Base-by-base conservation (phyloP, 805 yeast species). In the Saccharomycopsis sp. region DNA sequence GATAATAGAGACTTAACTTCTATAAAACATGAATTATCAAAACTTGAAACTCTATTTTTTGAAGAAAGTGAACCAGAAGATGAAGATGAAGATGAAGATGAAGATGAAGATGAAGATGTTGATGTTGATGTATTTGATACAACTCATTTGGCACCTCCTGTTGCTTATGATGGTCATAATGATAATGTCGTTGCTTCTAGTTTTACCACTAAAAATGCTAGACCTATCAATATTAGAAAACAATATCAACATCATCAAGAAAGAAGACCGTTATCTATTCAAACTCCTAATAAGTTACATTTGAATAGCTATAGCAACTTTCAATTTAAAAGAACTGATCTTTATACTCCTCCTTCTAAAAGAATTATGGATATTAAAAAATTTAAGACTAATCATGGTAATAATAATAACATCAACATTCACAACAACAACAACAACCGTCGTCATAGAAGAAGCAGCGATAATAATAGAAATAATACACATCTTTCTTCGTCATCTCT, bases 261-360 rank as follows among this genome's bases (percentile, higher is more conserved):
- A 18, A 61, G 80, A 42, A 71, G 74, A 50, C 82, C 84, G 5
- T 68, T 79, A 46, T 79, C 74, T 18, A 74, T 77, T 41, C 83
- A 83, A 25, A 74, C 80, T 9, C 78, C 72, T 51, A 67, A 62
- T 40, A 36, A 39, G 23, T 21, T 37, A 27, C 28, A 29, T 20
- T 31, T 15, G 21, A 45, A 20, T 26, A 43, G 45, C 25, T 34
- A 31, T 23, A 49, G 43, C 15, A 39, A 39, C 36, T 44, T 42
- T 35, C 34, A 51, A 31, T 78, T 71, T 51, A 74, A 74, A 49
- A 67, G 89, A 38, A 79, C 76, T 50, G 89, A 82, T 53, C 78
- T 70, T 50, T 82, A 80, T 55, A 82, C 92, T 3, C 92, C 92
- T 2, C 81, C 80, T 41, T 74, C 87, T 14, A 43, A 39, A 15